phyloP scores from a whole-genome alignment of 768 basidiomycete species.

The Leccinum ochraceum region DNA sequence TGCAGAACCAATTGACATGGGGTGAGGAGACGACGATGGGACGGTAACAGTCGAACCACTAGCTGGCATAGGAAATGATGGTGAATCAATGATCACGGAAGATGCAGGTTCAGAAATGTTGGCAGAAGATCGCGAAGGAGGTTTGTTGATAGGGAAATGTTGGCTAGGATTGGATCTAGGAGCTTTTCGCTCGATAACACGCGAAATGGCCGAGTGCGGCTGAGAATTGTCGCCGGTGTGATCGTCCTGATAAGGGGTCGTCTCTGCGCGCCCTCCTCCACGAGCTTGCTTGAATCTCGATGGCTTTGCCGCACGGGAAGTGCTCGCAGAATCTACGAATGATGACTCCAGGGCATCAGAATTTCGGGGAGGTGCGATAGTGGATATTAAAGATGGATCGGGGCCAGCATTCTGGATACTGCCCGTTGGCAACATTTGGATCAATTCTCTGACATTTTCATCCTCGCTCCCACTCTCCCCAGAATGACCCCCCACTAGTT shows the following conservation, averaged over 20 bases:
- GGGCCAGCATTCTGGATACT: conserved; percentile 57
- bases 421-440: conserved; percentile 52
- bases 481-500: conserved; percentile 50
- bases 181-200: conserved; percentile 28
- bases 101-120: conserved; percentile 8
- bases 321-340: not conserved
- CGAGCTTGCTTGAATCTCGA: conserved; percentile 49
- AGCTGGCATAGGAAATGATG: conserved; percentile 17
- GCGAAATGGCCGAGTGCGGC: conserved; percentile 33
- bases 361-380: not conserved
- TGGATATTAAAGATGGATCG: conserved; percentile 11
- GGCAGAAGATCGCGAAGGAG: conserved; percentile 6
- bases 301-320: conserved; percentile 34
- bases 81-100: conserved; percentile 20
- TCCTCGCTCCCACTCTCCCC: conserved; percentile 59
- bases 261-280: conserved; percentile 1
- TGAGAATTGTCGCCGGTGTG: conserved; percentile 34
- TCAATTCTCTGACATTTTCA: conserved; percentile 47
- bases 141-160: conserved; percentile 20
- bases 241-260: conserved; percentile 24
- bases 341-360: not conserved
- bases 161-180: conserved; percentile 10
- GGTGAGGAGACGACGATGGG: conserved; percentile 8
- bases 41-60: not conserved
- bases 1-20: conserved; percentile 17